Evolutionary conservation across 371 early-diverging fungal species (phyloP).

Genomic region (Conidiobolus coronatus): DNA sequence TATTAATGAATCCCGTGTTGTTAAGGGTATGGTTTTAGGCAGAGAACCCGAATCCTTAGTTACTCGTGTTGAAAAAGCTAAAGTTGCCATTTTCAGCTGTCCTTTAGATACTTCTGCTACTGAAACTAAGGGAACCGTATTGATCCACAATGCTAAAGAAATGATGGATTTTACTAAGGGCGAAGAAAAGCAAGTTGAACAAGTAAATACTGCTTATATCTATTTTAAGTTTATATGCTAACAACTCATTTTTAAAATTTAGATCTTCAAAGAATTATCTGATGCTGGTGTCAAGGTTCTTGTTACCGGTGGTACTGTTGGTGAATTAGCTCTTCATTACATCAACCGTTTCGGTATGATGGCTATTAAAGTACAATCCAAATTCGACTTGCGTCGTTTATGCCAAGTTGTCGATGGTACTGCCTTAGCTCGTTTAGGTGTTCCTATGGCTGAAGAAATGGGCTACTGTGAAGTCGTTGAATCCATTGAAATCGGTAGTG

Average conservation of each 20-base stretch:
- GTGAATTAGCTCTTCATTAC: slow-evolving; percentile 88
- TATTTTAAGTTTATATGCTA: not conserved
- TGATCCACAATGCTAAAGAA: slow-evolving; percentile 91
- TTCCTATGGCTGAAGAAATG: slow-evolving; percentile 90
- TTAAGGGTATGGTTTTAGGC: slow-evolving; percentile 97
- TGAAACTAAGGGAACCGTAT: slow-evolving; percentile 98
- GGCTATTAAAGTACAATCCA: slow-evolving; percentile 77
- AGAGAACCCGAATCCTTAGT: slow-evolving; percentile 61
- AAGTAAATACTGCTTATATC: slow-evolving; percentile 5
- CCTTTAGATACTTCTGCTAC: slow-evolving; percentile 88
- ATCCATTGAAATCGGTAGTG: slow-evolving; percentile 88
- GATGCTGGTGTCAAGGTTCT: slow-evolving; percentile 85
- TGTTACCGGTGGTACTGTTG: slow-evolving; percentile 71
- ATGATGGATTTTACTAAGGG: slow-evolving; percentile 93
- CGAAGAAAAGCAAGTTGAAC: slow-evolving; percentile 60
- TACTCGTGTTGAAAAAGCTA: slow-evolving; percentile 51
- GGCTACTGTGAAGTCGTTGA: slow-evolving; percentile 90
- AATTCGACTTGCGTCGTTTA: slow-evolving; percentile 88
- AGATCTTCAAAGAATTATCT: slow-evolving; percentile 58
- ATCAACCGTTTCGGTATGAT: slow-evolving; percentile 73
- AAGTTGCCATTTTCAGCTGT: slow-evolving; percentile 93
- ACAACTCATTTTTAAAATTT: slow-evolving; percentile 8
- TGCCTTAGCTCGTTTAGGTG: slow-evolving; percentile 77
- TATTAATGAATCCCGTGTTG: slow-evolving; percentile 76
- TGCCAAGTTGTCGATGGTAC: slow-evolving; percentile 87